Base-by-base conservation (phyloP, 345 rosid genomes). In the Psidium guajava region DNA sequence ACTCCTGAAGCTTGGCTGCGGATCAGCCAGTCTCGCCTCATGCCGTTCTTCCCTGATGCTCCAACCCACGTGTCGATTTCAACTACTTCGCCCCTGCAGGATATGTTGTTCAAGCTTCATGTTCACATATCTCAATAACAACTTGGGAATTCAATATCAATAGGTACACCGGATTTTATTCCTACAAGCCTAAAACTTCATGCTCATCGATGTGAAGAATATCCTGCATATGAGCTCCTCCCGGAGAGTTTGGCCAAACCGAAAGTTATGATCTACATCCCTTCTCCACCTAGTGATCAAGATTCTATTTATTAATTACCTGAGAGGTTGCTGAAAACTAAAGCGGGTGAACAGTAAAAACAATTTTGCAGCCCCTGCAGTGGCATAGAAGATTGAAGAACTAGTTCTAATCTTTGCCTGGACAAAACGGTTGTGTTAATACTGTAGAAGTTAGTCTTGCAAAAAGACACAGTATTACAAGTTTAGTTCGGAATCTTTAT, bases 21-120 rank as follows among this genome's bases (percentile, higher is more conserved):
- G 64, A 94, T 90, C 44, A 92, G 82, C 95, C 95, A 94, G 86
- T 94, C 97, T 83, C 95, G 85, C 25, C 93, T 83, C 95, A 93
- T 94, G 85, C 95, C 95, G 85, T 92, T 93, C 90, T 92, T 94
- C 40, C 97, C 95, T 15, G 95, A 91, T 75, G 94, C 91, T 86
- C 92, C 95, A 49, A 94, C 95, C 97, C 97, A 94, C 8, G 97
- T 94, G 82, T 92, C 95, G 9, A 94, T 88, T 83, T 94, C 97
- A 75, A 93, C 80, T 4, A 92, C 77, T 90, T 94, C 97, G 83
- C 95, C 94, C 97, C 94, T 93, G 89, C 82, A 89, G 44, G 28
- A 75, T 22, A 4, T 36, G 80, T 40, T 64, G 36, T 32, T 32
- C 32, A 64, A 64, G 24, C 77, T 64, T 32, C 22, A 32, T 32